Evolutionary conservation across 768 basidiomycete genomes (phyloP), one percentile per base, ranked within the genome.

Genomic region (Cytidiella melzeri): DNA sequence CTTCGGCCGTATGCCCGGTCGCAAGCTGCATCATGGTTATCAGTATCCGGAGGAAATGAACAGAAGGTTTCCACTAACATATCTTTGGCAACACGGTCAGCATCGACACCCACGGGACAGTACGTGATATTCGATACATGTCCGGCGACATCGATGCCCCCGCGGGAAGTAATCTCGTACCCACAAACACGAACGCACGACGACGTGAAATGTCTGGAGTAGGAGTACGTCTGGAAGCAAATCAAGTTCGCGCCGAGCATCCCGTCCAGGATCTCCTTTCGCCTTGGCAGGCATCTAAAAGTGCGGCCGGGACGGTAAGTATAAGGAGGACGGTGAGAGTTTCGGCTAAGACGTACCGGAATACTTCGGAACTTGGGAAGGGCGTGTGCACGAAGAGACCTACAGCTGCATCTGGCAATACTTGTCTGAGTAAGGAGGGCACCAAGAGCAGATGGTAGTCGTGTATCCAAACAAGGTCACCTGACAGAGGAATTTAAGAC

Each of bases 331-430:
- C n/a, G n/a, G n/a, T n/a, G n/a, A n/a, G n/a, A n/a, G n/a, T 28
- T 5, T 26, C 21, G 34, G 18, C 7, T 20, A 21, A 24, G 25
- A 23, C 45, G 45, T 90, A 95, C 48, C 94, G 75, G 75, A 98
- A 99, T 55, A 97, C 87, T 62, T 99, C 95, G 53, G 87, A 90
- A 63, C 85, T 90, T 4, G 95, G 95, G 84, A 97, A 98, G 11
- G 95, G 94, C 1, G 95, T 97, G 69, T 99, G 95, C 40, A 97
- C 87, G 68, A 97, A 99, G 53, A 99, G 79, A 3, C 94, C 95
- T 37, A 95, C 73, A 52, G 84, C 79, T 42, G 79, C 83, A 34
- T 83, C 74, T 45, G 81, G 73, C 57, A 91, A 70, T 13, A 77
- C 68, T 61, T 80, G 80, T 47, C 95, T 81, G 48, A 97, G 70